Base-by-base conservation (phyloP, 768 basidiomycete genomes). In the Nevesoporus exiguus region DNA sequence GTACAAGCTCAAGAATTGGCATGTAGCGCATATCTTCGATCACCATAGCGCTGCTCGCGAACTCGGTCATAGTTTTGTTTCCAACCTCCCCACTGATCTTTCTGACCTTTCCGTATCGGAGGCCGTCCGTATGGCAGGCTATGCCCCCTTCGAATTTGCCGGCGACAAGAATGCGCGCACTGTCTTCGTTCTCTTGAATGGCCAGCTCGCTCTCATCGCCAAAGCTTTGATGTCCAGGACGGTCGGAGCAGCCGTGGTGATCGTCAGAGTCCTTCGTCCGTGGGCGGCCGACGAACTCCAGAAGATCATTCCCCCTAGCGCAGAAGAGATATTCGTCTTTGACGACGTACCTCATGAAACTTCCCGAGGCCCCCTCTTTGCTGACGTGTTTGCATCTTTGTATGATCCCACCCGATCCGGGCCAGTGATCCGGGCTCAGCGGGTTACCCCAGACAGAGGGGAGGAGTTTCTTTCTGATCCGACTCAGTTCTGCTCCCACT, bases 11-110 rank as follows among this genome's bases (percentile, higher is more conserved):
- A 77, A 78, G 15, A 68, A 73, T 19, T 79, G 74, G 39, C 91
- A 96, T 70, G 84, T 90, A 52, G 79, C 94, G 51, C 93, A 98
- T 69, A 74, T 98, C 39, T 94, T 98, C 66, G 94, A 98, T 70
- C 90, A 96, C 61, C 79, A 90, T 65, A 82, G 83, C 56, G 78
- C 84, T 30, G 77, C 85, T 31, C 85, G 96, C 24, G 93, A 98
- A 72, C 73, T 81, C 31, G 83, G 88, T 3, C 80, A 84, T 50
- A 64, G 76, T 31, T 71, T 83, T 34, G 61, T 70, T 25, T 76
- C 77, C 9, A 51, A 78, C 2, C 61, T 70, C 5, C 56, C 67
- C 0, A 71, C 73, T 22, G 62, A 68, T 1, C 59, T 68, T 21
- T 52, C 68, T 39, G 58, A 57, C 52, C 50, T 67, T 24, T 56